These are phyloP conservation scores for Spencermartinsiella ligniputridi DNA, from an alignment of 1,139 yeast species.

Conservation along the genomic window DNA sequence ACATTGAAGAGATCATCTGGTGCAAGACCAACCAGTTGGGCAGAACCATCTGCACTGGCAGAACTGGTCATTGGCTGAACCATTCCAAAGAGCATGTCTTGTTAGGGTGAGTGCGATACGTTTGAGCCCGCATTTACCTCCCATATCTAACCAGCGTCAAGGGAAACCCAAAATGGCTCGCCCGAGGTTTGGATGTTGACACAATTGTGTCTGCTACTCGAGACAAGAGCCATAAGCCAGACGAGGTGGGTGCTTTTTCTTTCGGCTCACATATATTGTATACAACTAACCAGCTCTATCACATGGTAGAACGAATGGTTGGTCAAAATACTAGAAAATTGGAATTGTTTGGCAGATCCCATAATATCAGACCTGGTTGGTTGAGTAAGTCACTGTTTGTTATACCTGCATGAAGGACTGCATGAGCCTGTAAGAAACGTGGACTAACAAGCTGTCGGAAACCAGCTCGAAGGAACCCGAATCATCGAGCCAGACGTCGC, in stretches of 20 bases:
- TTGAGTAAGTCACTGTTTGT: constrained; percentile 46
- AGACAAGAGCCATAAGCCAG: constrained; percentile 89
- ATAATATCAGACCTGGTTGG: constrained; percentile 89
- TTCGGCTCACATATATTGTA: not conserved
- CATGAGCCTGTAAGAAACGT: no score
- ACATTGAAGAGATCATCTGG: constrained; percentile 83
- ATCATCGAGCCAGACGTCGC: constrained; percentile 57
- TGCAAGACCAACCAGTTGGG: constrained; percentile 82
- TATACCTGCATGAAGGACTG: no score
- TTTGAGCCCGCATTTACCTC: not conserved
- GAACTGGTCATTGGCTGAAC: constrained; percentile 96
- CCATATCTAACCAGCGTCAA: constrained; percentile 40
- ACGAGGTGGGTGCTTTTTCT: constrained; percentile 45
- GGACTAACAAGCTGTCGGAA: constrained; percentile 54
- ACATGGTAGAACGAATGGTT: constrained; percentile 77
- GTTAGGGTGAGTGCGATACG: constrained; percentile 49
- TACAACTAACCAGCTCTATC: constrained; percentile 42
- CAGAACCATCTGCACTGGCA: constrained; percentile 86
- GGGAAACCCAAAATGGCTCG: constrained; percentile 75
- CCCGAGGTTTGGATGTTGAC: constrained; percentile 63
- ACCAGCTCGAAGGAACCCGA: constrained; percentile 61
- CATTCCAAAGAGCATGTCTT: constrained; percentile 90
- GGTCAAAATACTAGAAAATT: constrained; percentile 72
- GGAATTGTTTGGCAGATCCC: constrained; percentile 85
- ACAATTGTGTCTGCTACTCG: constrained; percentile 76